Evolutionary conservation across 352 stramenopile species (phyloP), one percentile per base, ranked within the genome.

Genomic region (Phytophthora multivora): DNA sequence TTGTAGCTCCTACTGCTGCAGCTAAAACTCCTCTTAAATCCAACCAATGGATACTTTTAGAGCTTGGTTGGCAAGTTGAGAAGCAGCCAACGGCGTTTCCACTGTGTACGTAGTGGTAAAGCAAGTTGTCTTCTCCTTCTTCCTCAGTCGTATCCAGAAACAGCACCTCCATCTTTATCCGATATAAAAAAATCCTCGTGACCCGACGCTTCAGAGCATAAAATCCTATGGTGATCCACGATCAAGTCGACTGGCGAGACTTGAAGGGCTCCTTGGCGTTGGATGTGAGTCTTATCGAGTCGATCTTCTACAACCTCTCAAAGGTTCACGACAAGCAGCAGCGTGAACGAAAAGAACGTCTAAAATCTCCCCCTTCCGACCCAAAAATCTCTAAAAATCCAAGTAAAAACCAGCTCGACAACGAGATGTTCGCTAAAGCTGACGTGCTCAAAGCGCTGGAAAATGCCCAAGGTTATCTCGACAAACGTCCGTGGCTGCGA

Each of bases 71-170:
- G 18, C 15, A 28, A 11, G 39, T 47, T 31, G 58, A 69, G 33
- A 69, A 65, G 28, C 51, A 51, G 13, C 40, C 51, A n/a, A 55
- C 49, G 4, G 21, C 28, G 15, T 36, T 11, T 30, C 46, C 55
- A 4, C 23, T 50, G 19, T 62, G 51, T 7, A 50, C 45, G 19
- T 62, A 76, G 46, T 83, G 78, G 45, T 88, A 79, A 19, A 91
- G 69, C 18, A 59, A 61, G 35, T 90, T 91, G 68, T 88, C 80
- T 59, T 91, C 77, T 23, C 80, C 83, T 60, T 91, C 83, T 21
- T 80, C 81, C 64, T 90, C 72, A 0, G 66, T 79, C 59, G 80
- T 89, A 50, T 88, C 79, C 16, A 91, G 66, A 38, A 90, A 46
- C 49, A 89, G 40, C 28, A 88, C 48, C 56, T 85, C 73, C 68